These are phyloP conservation scores for Emergomyces orientalis DNA, from an alignment of 2,329 filamentous ascomycete species.

Conservation along the genomic window DNA sequence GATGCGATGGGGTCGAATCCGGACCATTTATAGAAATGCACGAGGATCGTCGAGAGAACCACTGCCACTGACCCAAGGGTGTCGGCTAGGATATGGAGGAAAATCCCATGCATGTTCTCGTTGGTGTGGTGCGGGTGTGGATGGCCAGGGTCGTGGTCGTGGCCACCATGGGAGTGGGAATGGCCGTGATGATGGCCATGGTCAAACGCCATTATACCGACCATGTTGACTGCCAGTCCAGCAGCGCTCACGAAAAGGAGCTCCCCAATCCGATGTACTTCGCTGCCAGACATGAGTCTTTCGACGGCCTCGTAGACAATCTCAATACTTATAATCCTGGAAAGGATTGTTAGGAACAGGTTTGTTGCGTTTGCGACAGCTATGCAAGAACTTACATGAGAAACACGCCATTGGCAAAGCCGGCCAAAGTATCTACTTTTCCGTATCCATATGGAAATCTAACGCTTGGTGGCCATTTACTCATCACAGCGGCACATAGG, in stretches of 20 bases:
- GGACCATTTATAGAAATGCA: constrained; percentile 79
- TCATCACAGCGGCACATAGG: constrained; percentile 83
- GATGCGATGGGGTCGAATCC: constrained; percentile 94
- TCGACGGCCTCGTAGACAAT: constrained; percentile 94
- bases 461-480: constrained; percentile 87
- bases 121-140: constrained; percentile 57
- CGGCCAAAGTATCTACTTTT: constrained; percentile 91
- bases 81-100: constrained; percentile 88
- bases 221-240: constrained; percentile 79
- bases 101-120: constrained; percentile 98
- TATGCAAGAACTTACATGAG: constrained; percentile 56
- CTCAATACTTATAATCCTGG: constrained; percentile 81
- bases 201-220: constrained; percentile 80
- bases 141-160: constrained; percentile 29
- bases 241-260: constrained; percentile 80
- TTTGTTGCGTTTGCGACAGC: neutral
- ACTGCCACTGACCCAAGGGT: constrained; percentile 91
- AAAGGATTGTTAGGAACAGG: constrained; percentile 14
- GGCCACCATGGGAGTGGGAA: constrained; percentile 37
- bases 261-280: constrained; percentile 76
- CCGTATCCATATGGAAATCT: constrained; percentile 91
- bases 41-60: constrained; percentile 80
- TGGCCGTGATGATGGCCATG: constrained; percentile 53
- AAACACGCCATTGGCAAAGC: constrained; percentile 93
- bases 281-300: constrained; percentile 69